A percentile compares a stretch with the other conserved stretches of the same genome.
Conservation (phyloP, 805 yeast species). For the Candida incommunis region DNA sequence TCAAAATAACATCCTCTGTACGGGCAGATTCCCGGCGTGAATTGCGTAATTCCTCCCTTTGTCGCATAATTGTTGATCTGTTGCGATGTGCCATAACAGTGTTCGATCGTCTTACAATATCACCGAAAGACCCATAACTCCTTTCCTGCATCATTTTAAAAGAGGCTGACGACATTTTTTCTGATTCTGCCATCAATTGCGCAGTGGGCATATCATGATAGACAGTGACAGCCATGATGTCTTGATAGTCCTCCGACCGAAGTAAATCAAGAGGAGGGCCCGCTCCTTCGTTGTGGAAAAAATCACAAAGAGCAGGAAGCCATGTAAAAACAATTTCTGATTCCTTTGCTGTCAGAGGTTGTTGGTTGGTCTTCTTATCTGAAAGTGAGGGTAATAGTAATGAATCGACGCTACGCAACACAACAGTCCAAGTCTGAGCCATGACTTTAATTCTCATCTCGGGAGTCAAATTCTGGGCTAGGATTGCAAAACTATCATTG, state of each 20-base stretch:
- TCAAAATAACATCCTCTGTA: conserved; percentile 54
- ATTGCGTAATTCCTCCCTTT: conserved; percentile 31
- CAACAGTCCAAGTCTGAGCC: conserved; percentile 69
- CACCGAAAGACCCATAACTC: conserved; percentile 32
- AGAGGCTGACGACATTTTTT: conserved; percentile 41
- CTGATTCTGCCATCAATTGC: conserved; percentile 42
- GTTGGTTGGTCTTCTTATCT: conserved; percentile 21
- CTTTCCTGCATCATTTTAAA: conserved; percentile 34
- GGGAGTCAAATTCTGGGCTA: conserved; percentile 44
- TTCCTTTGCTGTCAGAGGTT: conserved; percentile 42
- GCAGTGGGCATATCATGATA: conserved; percentile 40
- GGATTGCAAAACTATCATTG: conserved; percentile 49
- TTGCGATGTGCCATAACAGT: conserved; percentile 67
- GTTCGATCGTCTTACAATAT: conserved; percentile 43
- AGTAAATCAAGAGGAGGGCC: conserved; percentile 61
- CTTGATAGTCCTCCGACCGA: conserved; percentile 50
- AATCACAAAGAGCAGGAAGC: conserved; percentile 56
- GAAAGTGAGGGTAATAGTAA: conserved; percentile 59
- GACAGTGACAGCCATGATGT: conserved; percentile 46
- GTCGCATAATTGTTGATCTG: conserved; percentile 34
- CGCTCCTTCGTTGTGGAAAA: conserved; percentile 67
- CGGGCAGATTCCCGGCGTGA: conserved; percentile 32
- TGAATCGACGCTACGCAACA: conserved; percentile 53
- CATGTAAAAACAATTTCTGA: conserved; percentile 57
- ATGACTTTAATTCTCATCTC: conserved; percentile 48